Percentiles rank a stretch among this genome's conserved stretches.
These are phyloP conservation scores for Globisporangium paroecandrum DNA, from an alignment of 352 stramenopile genomes.

Conservation along the genomic window DNA sequence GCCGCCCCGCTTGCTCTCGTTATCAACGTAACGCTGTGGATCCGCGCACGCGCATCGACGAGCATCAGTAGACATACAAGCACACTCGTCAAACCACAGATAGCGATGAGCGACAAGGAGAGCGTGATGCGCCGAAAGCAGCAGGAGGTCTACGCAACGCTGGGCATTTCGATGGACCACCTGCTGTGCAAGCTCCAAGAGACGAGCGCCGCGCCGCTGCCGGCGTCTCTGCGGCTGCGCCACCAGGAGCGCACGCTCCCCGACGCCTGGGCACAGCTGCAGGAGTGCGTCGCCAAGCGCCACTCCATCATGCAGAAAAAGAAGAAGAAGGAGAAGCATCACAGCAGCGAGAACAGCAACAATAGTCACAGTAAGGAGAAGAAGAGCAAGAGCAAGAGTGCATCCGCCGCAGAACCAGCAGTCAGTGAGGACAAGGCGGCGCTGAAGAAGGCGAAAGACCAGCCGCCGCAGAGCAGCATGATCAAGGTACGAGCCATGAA, in stretches of 20 bases:
- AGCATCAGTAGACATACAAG: background rate
- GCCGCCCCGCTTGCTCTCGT: too few species aligned
- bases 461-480: background rate
- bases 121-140: constrained; percentile 10
- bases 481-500: constrained; percentile 11
- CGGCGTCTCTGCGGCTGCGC: constrained; percentile 12
- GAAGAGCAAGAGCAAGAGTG: constrained; percentile 9
- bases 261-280: constrained; percentile 20
- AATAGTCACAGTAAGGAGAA: constrained; percentile 1
- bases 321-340: constrained; percentile 18
- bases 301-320: constrained; percentile 25
- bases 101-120: constrained; percentile 13
- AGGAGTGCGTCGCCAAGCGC: constrained; percentile 20
- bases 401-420: constrained; percentile 7
- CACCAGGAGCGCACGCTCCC: constrained; percentile 11
- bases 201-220: constrained; percentile 20
- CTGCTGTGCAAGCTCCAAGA: constrained; percentile 30
- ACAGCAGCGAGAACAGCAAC: constrained; percentile 5
- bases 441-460: background rate
- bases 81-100: background rate
- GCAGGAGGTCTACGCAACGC: constrained; percentile 33
- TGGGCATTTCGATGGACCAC: constrained; percentile 54
- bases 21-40: too few species aligned
- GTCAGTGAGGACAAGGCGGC: background rate
- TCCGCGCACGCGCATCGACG: too few species aligned